A percentile compares a stretch with the other conserved stretches of the same genome.
Conservation (phyloP, 805 yeast species). For the Cyberlindnera galapagoensis region DNA sequence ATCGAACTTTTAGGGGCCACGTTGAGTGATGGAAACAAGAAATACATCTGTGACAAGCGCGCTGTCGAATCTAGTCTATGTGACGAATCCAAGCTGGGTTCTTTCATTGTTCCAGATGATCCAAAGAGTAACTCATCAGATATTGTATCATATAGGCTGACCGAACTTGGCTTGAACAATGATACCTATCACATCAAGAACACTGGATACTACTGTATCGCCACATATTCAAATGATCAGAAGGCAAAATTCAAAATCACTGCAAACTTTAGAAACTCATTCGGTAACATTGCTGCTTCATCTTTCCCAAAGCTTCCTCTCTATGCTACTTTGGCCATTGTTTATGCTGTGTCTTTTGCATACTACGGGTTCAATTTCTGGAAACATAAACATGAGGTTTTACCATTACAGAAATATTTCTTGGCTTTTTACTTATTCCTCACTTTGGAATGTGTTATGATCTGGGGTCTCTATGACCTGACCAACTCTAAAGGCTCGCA, state of each 20-base stretch:
- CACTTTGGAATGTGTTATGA: constrained; percentile 75
- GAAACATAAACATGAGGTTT: constrained; percentile 77
- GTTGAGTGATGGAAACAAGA: constrained; percentile 35
- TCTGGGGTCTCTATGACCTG: constrained; percentile 89
- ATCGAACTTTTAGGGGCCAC: constrained; percentile 56
- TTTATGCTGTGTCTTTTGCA: constrained; percentile 76
- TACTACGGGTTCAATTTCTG: constrained; percentile 80
- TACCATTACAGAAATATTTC: constrained; percentile 87
- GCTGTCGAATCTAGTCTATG: constrained; percentile 60
- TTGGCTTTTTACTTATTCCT: constrained; percentile 79
- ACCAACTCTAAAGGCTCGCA: constrained; percentile 54
- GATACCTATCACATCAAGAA: constrained; percentile 57
- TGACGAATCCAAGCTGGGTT: constrained; percentile 44
- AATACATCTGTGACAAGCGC: constrained; percentile 69
- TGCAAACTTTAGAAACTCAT: constrained; percentile 87
- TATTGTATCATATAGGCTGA: constrained; percentile 50
- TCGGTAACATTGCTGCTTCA: constrained; percentile 81
- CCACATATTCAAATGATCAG: constrained; percentile 44
- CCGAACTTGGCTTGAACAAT: constrained; percentile 52
- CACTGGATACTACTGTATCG: constrained; percentile 92
- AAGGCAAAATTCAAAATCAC: constrained; percentile 45
- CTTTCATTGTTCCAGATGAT: constrained; percentile 49
- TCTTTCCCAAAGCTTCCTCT: constrained; percentile 89
- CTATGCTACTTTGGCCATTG: constrained; percentile 78
- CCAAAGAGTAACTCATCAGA: constrained; percentile 41